Percentiles rank a stretch among this genome's conserved stretches.
phyloP scores from a whole-genome alignment of 352 stramenopile genomes.

The Discostella stelligera region DNA sequence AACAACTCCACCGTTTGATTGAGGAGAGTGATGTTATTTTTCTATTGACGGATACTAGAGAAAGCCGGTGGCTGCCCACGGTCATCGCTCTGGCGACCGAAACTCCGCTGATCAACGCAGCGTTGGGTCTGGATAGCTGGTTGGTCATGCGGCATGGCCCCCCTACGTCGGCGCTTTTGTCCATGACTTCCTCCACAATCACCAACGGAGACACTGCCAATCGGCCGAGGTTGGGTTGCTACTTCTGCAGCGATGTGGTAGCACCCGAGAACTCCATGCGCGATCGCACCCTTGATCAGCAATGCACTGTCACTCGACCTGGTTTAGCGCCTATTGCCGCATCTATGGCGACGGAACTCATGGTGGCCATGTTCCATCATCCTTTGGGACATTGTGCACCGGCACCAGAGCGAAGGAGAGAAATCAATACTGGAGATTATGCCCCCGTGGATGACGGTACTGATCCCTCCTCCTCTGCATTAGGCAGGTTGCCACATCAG shows the following conservation, averaged over 20 bases:
- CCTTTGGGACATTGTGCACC: conserved; percentile 82
- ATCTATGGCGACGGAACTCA: conserved; percentile 93
- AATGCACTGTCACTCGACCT: conserved; percentile 98
- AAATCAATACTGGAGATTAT: conserved; percentile 30
- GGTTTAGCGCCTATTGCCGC: conserved; percentile 87
- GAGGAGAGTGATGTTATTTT: conserved; percentile 93
- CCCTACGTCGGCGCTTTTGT: conserved; percentile 24
- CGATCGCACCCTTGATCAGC: conserved; percentile 98
- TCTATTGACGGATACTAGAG: conserved; percentile 96
- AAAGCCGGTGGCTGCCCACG: conserved; percentile 97
- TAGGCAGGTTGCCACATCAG: conserved; percentile 91
- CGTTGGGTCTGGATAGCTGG: conserved; percentile 95
- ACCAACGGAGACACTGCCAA: conserved; percentile 7
- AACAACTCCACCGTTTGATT: conserved; percentile 88
- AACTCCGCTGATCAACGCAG: conserved; percentile 89
- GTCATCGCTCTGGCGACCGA: conserved; percentile 90
- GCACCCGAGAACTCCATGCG: conserved; percentile 95
- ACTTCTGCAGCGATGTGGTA: conserved; percentile 99
- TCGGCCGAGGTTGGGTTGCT: conserved; percentile 82
- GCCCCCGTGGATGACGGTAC: conserved; percentile 33
- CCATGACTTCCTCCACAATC: background rate
- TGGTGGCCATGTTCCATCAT: conserved; percentile 94
- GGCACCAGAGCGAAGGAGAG: conserved; percentile 63
- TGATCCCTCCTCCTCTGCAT: conserved; percentile 46
- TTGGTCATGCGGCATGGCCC: conserved; percentile 96